phyloP scores from a whole-genome alignment of 1,284 basidiomycete species.

The Moniliophthora roreri region DNA sequence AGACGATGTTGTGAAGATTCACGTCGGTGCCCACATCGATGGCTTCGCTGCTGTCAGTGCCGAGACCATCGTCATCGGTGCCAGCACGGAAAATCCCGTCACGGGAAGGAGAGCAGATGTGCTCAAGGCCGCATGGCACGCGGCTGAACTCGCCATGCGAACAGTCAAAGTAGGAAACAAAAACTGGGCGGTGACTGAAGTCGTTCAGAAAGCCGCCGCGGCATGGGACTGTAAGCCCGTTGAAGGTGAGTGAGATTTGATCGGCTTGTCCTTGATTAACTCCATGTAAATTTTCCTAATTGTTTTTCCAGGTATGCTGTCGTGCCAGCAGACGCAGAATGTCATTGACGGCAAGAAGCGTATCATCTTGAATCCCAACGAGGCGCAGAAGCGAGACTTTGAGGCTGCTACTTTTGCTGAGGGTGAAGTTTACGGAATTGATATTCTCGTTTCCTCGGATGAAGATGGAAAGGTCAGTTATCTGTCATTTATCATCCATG shows the following conservation, averaged over 20 bases:
- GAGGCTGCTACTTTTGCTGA: constrained; percentile 87
- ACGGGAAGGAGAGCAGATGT: constrained; percentile 89
- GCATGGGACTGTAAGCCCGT: constrained; percentile 86
- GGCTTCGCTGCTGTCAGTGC: constrained; percentile 88
- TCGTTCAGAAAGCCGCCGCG: constrained; percentile 72
- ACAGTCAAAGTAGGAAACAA: constrained; percentile 87
- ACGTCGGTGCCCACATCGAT: constrained; percentile 96
- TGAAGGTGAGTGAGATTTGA: constrained; percentile 59
- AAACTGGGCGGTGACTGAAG: constrained; percentile 94
- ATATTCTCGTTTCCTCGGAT: constrained; percentile 87
- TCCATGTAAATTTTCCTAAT: constrained; percentile 1
- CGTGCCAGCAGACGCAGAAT: constrained; percentile 90
- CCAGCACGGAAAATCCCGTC: constrained; percentile 69
- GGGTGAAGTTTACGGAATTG: constrained; percentile 95
- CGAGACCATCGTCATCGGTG: constrained; percentile 89
- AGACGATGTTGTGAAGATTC: constrained; percentile 94
- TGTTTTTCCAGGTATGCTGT: constrained; percentile 73
- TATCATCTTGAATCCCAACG: constrained; percentile 86
- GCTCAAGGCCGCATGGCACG: constrained; percentile 90
- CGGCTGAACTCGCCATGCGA: constrained; percentile 89
- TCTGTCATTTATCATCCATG: not conserved
- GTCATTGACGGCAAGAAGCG: constrained; percentile 98
- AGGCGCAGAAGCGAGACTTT: constrained; percentile 82
- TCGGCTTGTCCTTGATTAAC: constrained; percentile 2
- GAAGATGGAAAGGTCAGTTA: constrained; percentile 81